Evolutionary conservation across 169 alveolate genomes (phyloP), one percentile per base, ranked within the genome.

Genomic region (Perkinsus chesapeaki): DNA sequence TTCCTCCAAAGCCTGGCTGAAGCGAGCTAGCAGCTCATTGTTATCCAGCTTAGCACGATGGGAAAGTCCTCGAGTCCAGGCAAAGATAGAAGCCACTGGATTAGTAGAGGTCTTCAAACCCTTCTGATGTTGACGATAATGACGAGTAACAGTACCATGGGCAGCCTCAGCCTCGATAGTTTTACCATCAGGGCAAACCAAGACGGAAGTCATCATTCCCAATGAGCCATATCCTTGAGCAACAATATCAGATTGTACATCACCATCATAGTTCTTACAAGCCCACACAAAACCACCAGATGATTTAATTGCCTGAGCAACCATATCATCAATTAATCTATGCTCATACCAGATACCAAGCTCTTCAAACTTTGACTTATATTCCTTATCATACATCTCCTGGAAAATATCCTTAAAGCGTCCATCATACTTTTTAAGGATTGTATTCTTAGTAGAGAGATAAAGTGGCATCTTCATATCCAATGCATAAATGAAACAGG

Each of bases 251-350:
- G 99, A 96, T 96, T 98, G 98, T 38, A 98, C 99, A 94, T 98
- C 99, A 37, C 99, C 99, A 94, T 98, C 99, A 95, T 98, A 98
- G 96, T 98, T 98, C 96, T 98, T 98, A 96, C 99, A 98, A n/a
- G 99, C 99, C 99, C 99, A 98, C 39, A 98, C 98, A 95, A 98
- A 98, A 43, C 99, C 99, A 39, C 99, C 99, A 31, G 96, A 96
- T 27, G 98, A 94, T 96, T 98, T 98, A 82, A 98, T 94, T 48
- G 98, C 98, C 92, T 96, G 98, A 60, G 99, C 99, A 37, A 98
- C 99, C 99, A 98, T 98, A 93, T 98, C 99, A 94, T 98, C 99
- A 91, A 98, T 98, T 39, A 98, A 97, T 94, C 99, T 97, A 96
- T 98, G 99, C 95, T 98, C 99, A 95, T 95, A 97, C 95, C 96